phyloP scores from a whole-genome alignment of 1,284 basidiomycete genomes.

The Trichosporon ovoides region DNA sequence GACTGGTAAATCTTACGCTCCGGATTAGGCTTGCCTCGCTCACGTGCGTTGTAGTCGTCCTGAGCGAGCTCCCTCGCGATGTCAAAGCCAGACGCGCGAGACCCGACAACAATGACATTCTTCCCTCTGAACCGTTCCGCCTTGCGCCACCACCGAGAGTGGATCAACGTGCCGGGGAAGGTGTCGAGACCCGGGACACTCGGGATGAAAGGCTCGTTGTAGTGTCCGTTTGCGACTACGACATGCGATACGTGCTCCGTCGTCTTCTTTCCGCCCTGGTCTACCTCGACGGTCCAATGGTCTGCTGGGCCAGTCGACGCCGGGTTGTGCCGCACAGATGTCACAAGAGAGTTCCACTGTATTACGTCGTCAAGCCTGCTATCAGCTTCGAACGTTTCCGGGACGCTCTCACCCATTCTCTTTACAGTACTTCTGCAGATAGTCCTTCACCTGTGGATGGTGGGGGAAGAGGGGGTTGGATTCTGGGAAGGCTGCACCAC shows the following conservation, averaged over 20 bases:
- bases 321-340: conserved; percentile 16
- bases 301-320: conserved; percentile 2
- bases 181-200: conserved; percentile 43
- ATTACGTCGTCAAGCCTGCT: conserved; percentile 25
- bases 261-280: conserved; percentile 20
- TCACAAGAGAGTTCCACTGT: conserved; percentile 22
- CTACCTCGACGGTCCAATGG: conserved; percentile 22
- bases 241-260: conserved; percentile 23
- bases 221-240: conserved; percentile 51
- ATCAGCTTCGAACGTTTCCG: background rate
- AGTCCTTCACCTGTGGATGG: conserved; percentile 17
- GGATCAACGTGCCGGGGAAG: conserved; percentile 48
- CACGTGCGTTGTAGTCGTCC: conserved; percentile 25
- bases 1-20: conserved; percentile 43
- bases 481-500: conserved; percentile 19
- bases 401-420: conserved; percentile 14
- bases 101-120: conserved; percentile 53
- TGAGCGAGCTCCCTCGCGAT: conserved; percentile 52
- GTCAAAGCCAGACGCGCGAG: conserved; percentile 53
- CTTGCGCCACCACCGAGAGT: conserved; percentile 51
- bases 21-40: conserved; percentile 6
- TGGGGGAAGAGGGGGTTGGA: conserved; percentile 21
- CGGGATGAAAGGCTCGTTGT: conserved; percentile 52
- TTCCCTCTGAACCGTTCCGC: conserved; percentile 39
- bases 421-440: conserved; percentile 18